Evolutionary conservation across 2,329 filamentous ascomycete species (phyloP).

Genomic region (Monilinia vaccinii-corymbosi): DNA sequence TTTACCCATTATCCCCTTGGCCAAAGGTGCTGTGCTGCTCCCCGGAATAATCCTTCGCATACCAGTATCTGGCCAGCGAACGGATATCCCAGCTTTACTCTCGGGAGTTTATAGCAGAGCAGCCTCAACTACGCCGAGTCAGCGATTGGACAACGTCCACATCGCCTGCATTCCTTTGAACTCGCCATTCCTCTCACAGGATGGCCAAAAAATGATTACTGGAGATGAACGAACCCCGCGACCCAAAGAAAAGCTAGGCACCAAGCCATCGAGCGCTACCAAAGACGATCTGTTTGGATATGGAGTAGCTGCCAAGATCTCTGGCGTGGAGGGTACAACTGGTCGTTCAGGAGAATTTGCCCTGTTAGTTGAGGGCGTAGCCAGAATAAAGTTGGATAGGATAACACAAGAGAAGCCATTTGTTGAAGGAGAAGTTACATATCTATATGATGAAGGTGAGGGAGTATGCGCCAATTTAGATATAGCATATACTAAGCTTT

Average conservation of each 20-base stretch:
- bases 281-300: slow-evolving; percentile 72
- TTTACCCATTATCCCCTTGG: slow-evolving; percentile 73
- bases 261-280: slow-evolving; percentile 50
- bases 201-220: slow-evolving; percentile 68
- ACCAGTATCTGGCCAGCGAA: slow-evolving; percentile 66
- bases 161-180: slow-evolving; percentile 82
- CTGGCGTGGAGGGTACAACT: slow-evolving; percentile 66
- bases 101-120: slow-evolving; percentile 75
- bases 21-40: slow-evolving; percentile 71
- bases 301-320: slow-evolving; percentile 72
- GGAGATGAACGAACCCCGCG: slow-evolving; percentile 42
- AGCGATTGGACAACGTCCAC: slow-evolving; percentile 58
- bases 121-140: slow-evolving; percentile 55
- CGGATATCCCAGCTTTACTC: slow-evolving; percentile 82
- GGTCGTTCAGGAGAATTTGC: slow-evolving; percentile 59
- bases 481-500: slow-evolving; percentile 14
- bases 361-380: slow-evolving; percentile 76
- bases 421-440: slow-evolving; percentile 71
- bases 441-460: slow-evolving; percentile 61
- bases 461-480: neutral
- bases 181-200: slow-evolving; percentile 62
- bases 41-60: slow-evolving; percentile 81
- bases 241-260: slow-evolving; percentile 30
- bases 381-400: slow-evolving; percentile 66
- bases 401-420: slow-evolving; percentile 71